Evolutionary conservation across 1,284 basidiomycete species (phyloP), one percentile per base, ranked within the genome.

Genomic region (Cutaneotrichosporon dermatis): DNA sequence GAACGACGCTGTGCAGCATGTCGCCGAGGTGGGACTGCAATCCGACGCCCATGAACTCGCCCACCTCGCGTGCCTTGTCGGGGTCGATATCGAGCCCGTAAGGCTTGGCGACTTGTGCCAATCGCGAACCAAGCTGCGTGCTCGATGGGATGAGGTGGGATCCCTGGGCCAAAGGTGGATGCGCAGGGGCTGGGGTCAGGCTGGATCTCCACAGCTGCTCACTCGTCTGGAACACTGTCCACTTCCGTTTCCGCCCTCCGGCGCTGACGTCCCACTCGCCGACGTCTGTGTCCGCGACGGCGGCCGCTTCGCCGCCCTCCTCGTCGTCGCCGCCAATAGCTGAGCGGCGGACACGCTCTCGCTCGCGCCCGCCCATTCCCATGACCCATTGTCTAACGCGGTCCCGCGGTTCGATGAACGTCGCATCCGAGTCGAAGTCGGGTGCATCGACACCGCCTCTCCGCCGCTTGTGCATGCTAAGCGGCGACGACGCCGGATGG

Each of bases 21-120:
- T 75, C 71, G 42, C 61, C 65, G 1, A 77, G 58, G 50, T 76
- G 73, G 11, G 69, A 61, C 56, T 76, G 71, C 37, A 77, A 60
- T 0, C 74, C 76, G 8, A 77, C 63, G 4, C 74, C 72, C 58
- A 78, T 64, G 61, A 78, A 77, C 57, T 77, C 72, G 59, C 76
- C 76, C 12, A 75, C 64, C 9, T 74, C 73, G 34, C 56, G 56
- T 10, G 53, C 25, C 10, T 61, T 51, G 13, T 71, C 71, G 3
- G 66, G 57, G 1, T 69, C 46, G 4, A 75, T 51, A 6, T 64
- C 54, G 12, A 76, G 60, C 44, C 66, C 67, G 44, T 67, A 69
- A 8, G 59, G 59, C 60, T 71, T 70, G 51, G 73, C 72, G 16
- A 71, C 58, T 50, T 69, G 63, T 1, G 65, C 61, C 4, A 76